Evolutionary conservation across 2,329 filamentous ascomycete genomes (phyloP), one percentile per base, ranked within the genome.

Genomic region (Aphanocladium album): DNA sequence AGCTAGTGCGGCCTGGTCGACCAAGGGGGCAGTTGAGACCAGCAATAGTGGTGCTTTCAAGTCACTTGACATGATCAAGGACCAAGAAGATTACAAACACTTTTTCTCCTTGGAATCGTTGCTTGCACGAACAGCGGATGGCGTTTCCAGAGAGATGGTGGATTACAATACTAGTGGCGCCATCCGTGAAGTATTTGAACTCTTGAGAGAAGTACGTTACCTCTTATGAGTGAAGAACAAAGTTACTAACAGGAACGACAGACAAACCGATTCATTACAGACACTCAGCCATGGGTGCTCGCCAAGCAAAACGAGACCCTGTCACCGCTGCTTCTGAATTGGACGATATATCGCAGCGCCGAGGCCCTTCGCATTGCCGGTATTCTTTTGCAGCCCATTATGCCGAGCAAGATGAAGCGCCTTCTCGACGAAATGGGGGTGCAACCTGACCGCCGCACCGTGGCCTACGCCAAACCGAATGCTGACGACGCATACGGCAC

Each of bases 311-410:
- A 69, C 2, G 70, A 73, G 6, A 64, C 68, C 0, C 68, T 71
- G 2, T 73, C 74, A 37, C 73, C 71, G 1, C 69, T 59, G 49
- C 73, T 80, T 2, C 75, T 87, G 17, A 77, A 87, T 64, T 78
- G 80, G 66, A 81, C 83, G 41, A 79, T 99, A 30, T 97, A 85
- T 72, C 80, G 89, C 47, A 79, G 81, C 47, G 83, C 87, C 9
- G 95, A 99, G 74, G 83, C 89, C 5, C 72, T 97, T 51, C 88
- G 95, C 41, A 84, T 97, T 25, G 79, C 81, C 0, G 91, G 88
- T 16, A 96, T 99, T 66, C 78, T 98, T 51, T 77, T 99, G 49
- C 93, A 96, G 73, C 92, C 95, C 1, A 90, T 93, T 69, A 96
- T 99, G 83, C 95, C 95, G 0, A 80, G 77, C 45, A 96, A 96